Percentiles rank a stretch among this genome's conserved stretches.
phyloP scores from a whole-genome alignment of 805 yeast species.

The Dipodascus geniculatus region DNA sequence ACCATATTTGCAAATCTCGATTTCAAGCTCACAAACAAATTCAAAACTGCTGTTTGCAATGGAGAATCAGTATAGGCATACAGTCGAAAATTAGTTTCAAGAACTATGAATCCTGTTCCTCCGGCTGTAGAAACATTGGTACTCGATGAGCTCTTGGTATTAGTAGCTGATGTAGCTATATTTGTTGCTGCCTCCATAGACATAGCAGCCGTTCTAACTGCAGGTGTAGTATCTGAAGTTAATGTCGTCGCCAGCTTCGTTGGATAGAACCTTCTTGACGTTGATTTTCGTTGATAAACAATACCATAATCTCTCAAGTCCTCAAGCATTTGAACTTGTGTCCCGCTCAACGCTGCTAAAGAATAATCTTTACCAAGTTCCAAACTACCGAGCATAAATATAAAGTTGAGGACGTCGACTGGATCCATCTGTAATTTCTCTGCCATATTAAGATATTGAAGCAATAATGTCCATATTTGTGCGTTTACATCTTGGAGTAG shows the following conservation, averaged over 20 bases:
- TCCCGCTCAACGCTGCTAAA: conserved; percentile 53
- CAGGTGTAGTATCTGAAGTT: conserved; percentile 69
- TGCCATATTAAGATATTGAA: conserved; percentile 79
- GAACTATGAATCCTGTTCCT: conserved; percentile 56
- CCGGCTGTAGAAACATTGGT: conserved; percentile 4
- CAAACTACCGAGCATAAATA: conserved; percentile 84
- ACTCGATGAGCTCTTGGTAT: conserved; percentile 13
- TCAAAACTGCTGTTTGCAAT: conserved; percentile 82
- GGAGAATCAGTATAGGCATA: conserved; percentile 94
- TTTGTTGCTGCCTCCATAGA: conserved; percentile 53
- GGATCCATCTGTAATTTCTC: conserved; percentile 85
- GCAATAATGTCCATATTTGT: conserved; percentile 84
- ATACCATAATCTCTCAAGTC: conserved; percentile 88
- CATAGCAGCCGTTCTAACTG: conserved; percentile 54
- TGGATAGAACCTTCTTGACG: conserved; percentile 66
- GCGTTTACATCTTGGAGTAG: conserved; percentile 84
- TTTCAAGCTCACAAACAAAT: conserved; percentile 74
- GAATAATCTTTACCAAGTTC: conserved; percentile 85
- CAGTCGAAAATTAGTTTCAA: conserved; percentile 88
- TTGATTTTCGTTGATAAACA: conserved; percentile 55
- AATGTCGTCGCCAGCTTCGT: conserved; percentile 82
- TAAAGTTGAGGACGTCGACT: conserved; percentile 87
- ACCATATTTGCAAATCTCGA: conserved; percentile 87
- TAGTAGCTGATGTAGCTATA: conserved; percentile 11
- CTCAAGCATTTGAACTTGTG: conserved; percentile 77